Conservation (phyloP, 352 stramenopile genomes). For the Phytophthora rubi region DNA sequence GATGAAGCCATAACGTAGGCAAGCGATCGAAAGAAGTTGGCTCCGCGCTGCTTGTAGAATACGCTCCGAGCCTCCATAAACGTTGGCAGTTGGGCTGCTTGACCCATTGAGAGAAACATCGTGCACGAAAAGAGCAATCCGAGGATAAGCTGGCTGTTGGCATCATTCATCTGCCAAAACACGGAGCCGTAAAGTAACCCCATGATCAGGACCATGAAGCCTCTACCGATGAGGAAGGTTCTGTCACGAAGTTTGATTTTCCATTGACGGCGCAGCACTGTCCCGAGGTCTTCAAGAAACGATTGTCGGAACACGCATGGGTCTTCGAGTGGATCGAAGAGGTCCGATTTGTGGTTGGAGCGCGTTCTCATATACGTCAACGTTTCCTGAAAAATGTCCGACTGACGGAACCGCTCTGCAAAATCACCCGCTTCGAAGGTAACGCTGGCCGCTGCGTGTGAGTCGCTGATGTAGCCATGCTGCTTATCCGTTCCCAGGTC, state of each 20-base stretch:
- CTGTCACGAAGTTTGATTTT: conserved; percentile 68
- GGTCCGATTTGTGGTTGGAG: conserved; percentile 13
- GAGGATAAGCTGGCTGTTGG: conserved; percentile 69
- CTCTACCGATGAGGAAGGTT: conserved; percentile 50
- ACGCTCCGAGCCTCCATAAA: conserved; percentile 78
- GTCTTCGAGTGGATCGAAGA: conserved; percentile 25
- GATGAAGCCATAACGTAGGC: conserved; percentile 78
- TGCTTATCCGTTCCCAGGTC: conserved; percentile 65
- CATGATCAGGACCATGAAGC: conserved; percentile 71
- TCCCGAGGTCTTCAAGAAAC: conserved; percentile 51
- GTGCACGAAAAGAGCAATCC: conserved; percentile 89
- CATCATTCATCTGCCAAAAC: conserved; percentile 68
- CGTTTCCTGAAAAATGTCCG: conserved; percentile 56
- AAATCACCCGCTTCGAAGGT: conserved; percentile 51
- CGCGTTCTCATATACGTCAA: conserved; percentile 46
- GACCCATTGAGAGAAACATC: conserved; percentile 88
- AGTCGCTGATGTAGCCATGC: conserved; percentile 39
- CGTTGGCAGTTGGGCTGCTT: conserved; percentile 78
- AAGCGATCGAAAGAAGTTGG: conserved; percentile 88
- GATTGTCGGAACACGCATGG: conserved; percentile 53
- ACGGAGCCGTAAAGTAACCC: conserved; percentile 67
- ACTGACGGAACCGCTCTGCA: conserved; percentile 56
- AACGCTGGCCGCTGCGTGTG: conserved; percentile 9
- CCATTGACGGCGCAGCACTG: conserved; percentile 67
- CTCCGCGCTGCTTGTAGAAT: conserved; percentile 91